Evolutionary conservation across 805 yeast genomes (phyloP).

Genomic region (Zygosaccharomyces rouxii): DNA sequence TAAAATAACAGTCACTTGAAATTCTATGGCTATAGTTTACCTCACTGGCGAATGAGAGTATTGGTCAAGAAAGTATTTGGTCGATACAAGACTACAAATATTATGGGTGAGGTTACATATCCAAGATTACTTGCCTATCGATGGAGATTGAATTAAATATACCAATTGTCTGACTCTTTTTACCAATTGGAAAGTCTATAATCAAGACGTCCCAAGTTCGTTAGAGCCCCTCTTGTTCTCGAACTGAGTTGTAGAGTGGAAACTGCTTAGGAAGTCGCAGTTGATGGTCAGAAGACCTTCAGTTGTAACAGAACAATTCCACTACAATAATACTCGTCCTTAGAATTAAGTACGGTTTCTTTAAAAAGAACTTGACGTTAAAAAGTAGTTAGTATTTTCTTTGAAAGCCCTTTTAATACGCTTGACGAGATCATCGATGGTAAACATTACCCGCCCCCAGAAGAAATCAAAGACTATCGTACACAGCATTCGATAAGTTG

Average conservation of each 20-base stretch:
- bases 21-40: too few relatives aligned
- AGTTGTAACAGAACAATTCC: constrained; percentile 26
- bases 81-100: too few relatives aligned
- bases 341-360: constrained; percentile 29
- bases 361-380: constrained; percentile 1
- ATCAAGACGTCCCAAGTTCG: constrained; percentile 11
- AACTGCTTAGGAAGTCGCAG: constrained; percentile 27
- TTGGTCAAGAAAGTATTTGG: too few relatives aligned
- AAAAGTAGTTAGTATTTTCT: neutral
- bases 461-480: neutral
- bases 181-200: constrained; percentile 20
- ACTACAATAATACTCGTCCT: constrained; percentile 40
- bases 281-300: constrained; percentile 8
- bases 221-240: constrained; percentile 26
- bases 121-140: too few relatives aligned
- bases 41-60: too few relatives aligned
- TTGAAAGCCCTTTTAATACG: neutral
- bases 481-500: neutral
- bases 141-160: neutral
- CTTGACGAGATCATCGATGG: neutral
- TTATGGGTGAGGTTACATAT: too few relatives aligned
- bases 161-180: constrained; percentile 26
- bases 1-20: neutral
- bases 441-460: constrained; percentile 2
- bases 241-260: constrained; percentile 39